Conservation (phyloP, 345 rosid genomes). For the Eucalyptus erythrocorys region DNA sequence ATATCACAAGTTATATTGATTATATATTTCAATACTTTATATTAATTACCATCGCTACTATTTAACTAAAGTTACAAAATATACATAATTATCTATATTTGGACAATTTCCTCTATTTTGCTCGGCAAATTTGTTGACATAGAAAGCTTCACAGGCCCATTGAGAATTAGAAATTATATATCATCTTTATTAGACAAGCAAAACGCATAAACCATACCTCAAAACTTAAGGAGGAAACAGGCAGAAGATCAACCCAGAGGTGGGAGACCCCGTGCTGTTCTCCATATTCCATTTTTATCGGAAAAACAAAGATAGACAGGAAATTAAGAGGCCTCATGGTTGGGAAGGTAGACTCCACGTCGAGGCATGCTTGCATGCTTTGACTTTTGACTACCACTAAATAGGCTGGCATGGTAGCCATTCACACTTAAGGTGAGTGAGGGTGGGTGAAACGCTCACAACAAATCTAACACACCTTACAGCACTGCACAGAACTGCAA, state of each 20-base stretch:
- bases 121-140: too few species aligned
- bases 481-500: fast-evolving
- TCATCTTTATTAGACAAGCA: background rate
- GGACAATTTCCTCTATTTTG: background rate
- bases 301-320: fast-evolving
- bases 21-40: background rate
- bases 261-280: fast-evolving
- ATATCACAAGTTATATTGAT: background rate
- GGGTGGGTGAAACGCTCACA: too few species aligned
- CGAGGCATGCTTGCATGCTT: too few species aligned
- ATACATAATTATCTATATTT: background rate
- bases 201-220: background rate
- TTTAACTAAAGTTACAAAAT: background rate
- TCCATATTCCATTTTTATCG: fast-evolving
- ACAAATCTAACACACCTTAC: fast-evolving
- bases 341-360: fast-evolving
- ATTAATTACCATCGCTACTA: background rate
- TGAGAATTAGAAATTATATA: too few species aligned
- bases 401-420: fast-evolving
- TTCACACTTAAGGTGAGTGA: fast-evolving
- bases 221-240: too few species aligned
- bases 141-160: too few species aligned
- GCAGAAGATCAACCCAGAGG: fast-evolving
- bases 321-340: too few species aligned
- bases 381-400: fast-evolving